phyloP scores from a whole-genome alignment of 345 rosid species.

The Aurinia saxatilis region DNA sequence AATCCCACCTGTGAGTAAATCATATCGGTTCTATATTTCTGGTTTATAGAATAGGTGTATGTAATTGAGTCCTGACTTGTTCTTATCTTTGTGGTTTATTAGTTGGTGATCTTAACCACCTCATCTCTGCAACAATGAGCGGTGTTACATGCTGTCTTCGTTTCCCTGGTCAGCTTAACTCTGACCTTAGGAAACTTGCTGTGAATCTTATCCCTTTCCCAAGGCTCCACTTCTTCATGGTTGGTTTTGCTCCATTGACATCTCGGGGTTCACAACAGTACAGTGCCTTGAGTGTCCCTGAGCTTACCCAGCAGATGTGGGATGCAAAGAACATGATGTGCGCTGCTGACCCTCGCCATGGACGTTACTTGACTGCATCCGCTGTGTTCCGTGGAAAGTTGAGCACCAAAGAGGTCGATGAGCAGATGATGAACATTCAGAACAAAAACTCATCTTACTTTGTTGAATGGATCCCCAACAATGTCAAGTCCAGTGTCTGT shows the following conservation, averaged over 20 bases:
- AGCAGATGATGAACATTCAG: conserved; percentile 39
- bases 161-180: conserved; percentile 39
- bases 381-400: conserved; percentile 39
- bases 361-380: conserved; percentile 34
- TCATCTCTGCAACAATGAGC: conserved; percentile 38
- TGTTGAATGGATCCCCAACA: conserved; percentile 38
- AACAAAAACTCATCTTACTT: conserved; percentile 38
- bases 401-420: conserved; percentile 35
- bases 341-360: conserved; percentile 39
- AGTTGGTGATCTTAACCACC: conserved; percentile 40
- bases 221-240: conserved; percentile 37
- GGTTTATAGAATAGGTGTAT: not conserved
- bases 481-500: conserved; percentile 36
- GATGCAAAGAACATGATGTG: conserved; percentile 42
- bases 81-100: not conserved
- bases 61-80: conserved; percentile 14
- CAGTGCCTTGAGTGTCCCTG: conserved; percentile 37
- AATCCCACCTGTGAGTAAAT: conserved; percentile 30
- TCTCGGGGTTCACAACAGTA: conserved; percentile 37
- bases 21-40: not conserved
- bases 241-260: conserved; percentile 36
- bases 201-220: conserved; percentile 36
- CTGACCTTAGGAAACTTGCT: conserved; percentile 35
- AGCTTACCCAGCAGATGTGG: conserved; percentile 37
- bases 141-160: conserved; percentile 39